Conservation (phyloP, 2,329 filamentous ascomycete species). For the Fusarium sp. region DNA sequence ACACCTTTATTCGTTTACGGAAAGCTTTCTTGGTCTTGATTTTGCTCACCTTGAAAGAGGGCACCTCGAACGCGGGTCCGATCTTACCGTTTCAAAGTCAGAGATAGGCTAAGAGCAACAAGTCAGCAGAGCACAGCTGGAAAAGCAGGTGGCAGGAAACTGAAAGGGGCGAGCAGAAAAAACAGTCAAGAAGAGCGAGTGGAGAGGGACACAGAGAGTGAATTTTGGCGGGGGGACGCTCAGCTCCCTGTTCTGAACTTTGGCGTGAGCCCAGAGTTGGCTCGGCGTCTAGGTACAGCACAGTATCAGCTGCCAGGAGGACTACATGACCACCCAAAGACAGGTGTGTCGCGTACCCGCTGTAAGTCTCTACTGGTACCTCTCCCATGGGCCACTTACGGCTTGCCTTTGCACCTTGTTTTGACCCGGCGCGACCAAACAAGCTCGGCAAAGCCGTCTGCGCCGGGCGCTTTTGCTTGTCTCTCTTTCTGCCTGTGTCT, state of each 20-base stretch:
- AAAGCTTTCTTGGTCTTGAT: background rate
- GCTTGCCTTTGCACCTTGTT: conserved; percentile 41
- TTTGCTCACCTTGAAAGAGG: background rate
- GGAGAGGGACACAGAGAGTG: conserved; percentile 39
- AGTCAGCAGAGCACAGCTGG: conserved; percentile 14
- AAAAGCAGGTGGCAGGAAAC: conserved; percentile 34
- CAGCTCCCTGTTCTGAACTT: conserved; percentile 44
- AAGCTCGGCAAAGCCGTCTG: conserved; percentile 39
- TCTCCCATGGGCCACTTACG: conserved; percentile 41
- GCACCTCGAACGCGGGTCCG: conserved; percentile 11
- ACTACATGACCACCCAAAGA: conserved; percentile 47
- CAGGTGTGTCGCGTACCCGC: conserved; percentile 52
- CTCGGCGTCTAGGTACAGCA: conserved; percentile 47
- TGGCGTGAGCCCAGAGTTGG: conserved; percentile 28
- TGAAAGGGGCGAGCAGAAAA: conserved; percentile 13
- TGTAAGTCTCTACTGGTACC: conserved; percentile 49
- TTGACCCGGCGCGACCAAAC: conserved; percentile 41
- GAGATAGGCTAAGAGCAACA: background rate
- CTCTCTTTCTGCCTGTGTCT: conserved; percentile 21
- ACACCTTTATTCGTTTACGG: background rate
- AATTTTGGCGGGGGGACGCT: conserved; percentile 44
- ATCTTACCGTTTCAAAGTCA: background rate
- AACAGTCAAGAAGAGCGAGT: conserved; percentile 43
- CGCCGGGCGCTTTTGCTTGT: conserved; percentile 35
- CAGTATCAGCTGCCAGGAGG: conserved; percentile 49